These are phyloP conservation scores for Steccherinum ochraceum DNA, from an alignment of 768 basidiomycete species.

Conservation along the genomic window DNA sequence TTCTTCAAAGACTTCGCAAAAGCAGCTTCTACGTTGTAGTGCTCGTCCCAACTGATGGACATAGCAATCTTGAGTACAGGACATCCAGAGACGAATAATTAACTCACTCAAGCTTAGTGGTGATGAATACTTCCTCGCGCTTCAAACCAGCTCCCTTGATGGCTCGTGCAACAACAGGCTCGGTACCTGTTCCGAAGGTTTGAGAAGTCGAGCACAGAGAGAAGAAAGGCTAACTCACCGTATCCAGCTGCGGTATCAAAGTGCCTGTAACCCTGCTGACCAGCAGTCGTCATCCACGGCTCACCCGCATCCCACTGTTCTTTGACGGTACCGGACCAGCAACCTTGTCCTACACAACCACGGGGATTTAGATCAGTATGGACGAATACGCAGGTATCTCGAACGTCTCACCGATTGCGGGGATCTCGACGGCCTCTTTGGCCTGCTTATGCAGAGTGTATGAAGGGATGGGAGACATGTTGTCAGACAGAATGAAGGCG, in stretches of 20 bases:
- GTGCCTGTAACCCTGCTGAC: conserved; percentile 24
- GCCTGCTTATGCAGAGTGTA: conserved; percentile 27
- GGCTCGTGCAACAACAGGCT: conserved; percentile 17
- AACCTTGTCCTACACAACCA: conserved; percentile 29
- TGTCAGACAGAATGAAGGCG: neutral
- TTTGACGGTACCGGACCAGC: conserved; percentile 27
- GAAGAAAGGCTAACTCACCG: conserved; percentile 8
- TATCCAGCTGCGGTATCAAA: conserved; percentile 27
- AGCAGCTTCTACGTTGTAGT: conserved; percentile 21
- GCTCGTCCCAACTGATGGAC: conserved; percentile 30
- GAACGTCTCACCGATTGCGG: conserved; percentile 35
- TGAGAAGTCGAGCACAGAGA: neutral
- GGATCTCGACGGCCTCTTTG: conserved; percentile 37
- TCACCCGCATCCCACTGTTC: neutral
- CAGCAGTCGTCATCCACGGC: conserved; percentile 33
- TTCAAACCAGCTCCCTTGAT: conserved; percentile 47
- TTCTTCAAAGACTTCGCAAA: conserved; percentile 23
- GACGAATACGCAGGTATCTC: no score
- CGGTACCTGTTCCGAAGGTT: conserved; percentile 14
- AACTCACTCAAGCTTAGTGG: conserved; percentile 40
- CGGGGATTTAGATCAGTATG: neutral
- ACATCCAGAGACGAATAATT: neutral
- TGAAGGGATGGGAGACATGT: conserved; percentile 13
- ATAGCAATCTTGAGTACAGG: neutral
- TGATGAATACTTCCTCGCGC: conserved; percentile 63